Evolutionary conservation across 2,329 filamentous ascomycete genomes (phyloP).

Genomic region (Claviceps citrina): DNA sequence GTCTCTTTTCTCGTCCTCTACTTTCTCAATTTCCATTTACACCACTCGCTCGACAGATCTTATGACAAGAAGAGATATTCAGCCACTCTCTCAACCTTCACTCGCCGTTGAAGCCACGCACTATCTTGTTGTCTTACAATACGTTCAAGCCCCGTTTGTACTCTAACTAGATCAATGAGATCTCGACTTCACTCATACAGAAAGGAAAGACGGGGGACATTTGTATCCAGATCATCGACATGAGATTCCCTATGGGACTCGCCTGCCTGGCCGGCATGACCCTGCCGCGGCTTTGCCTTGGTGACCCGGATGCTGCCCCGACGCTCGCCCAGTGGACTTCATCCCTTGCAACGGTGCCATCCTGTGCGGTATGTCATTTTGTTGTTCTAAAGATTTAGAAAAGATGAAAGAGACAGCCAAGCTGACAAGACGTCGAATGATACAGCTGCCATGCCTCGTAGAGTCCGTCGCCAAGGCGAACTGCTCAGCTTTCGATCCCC

Average conservation of each 20-base stretch:
- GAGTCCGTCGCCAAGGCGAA: slow-evolving; percentile 5
- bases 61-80: too few species aligned
- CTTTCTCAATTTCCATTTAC: too few species aligned
- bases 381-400: too few species aligned
- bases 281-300: slow-evolving; percentile 1
- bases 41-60: too few species aligned
- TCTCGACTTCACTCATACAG: too few species aligned
- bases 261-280: neutral
- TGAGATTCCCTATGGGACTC: neutral
- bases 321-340: neutral
- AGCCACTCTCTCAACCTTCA: too few species aligned
- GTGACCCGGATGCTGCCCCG: neutral
- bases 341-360: neutral
- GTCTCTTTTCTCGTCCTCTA: too few species aligned
- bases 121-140: too few species aligned
- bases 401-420: too few species aligned
- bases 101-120: too few species aligned
- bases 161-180: too few species aligned
- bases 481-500: slow-evolving; percentile 4
- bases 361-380: slow-evolving; percentile 1
- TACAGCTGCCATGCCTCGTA: slow-evolving; percentile 2
- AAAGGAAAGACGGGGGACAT: neutral
- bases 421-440: neutral
- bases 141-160: too few species aligned
- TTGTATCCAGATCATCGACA: neutral